phyloP scores from a whole-genome alignment of 108 stramenopile species.

The Pseudonitzschia multistriata region DNA sequence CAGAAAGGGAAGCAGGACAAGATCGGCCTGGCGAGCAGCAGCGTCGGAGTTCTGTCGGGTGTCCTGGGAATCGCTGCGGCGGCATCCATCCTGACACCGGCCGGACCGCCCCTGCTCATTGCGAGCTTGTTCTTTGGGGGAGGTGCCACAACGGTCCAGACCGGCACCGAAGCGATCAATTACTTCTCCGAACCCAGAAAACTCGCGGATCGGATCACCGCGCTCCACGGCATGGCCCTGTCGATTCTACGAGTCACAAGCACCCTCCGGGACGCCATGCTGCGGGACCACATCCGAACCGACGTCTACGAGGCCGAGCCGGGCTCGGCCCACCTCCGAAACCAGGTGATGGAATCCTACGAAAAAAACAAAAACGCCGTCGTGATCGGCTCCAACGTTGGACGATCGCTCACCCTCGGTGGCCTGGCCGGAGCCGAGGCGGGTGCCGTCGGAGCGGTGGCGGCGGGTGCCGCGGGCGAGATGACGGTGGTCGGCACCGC shows the following conservation, averaged over 20 bases:
- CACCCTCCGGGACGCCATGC: conserved; percentile 57
- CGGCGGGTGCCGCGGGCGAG: conserved; percentile 2
- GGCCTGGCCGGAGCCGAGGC: conserved; percentile 30
- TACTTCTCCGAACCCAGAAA: conserved; percentile 62
- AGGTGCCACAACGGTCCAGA: conserved; percentile 50
- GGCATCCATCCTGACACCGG: conserved; percentile 60
- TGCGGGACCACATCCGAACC: conserved; percentile 45
- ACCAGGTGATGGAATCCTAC: not conserved
- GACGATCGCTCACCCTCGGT: conserved; percentile 30
- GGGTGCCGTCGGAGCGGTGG: conserved; percentile 13
- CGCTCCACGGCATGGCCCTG: conserved; percentile 62
- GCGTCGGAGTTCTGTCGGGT: conserved; percentile 54
- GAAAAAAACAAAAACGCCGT: conserved; percentile 28
- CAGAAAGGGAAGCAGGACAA: conserved; percentile 48
- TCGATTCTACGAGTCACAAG: conserved; percentile 59
- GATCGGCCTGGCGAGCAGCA: conserved; percentile 52
- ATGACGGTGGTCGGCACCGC: conserved; percentile 5
- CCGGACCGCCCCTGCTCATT: conserved; percentile 67
- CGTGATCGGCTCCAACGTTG: conserved; percentile 33
- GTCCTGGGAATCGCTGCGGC: conserved; percentile 62
- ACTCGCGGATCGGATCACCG: conserved; percentile 62
- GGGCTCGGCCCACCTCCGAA: not conserved
- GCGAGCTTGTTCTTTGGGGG: conserved; percentile 70
- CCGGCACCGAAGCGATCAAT: conserved; percentile 53
- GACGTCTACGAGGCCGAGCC: conserved; percentile 30